Evolutionary conservation across 176 grass and related monocot genomes (phyloP).

Genomic region (bread wheat (Triticum aestivum)): IWGSC_CS_RefSeq_v2.1 NC_057812.1:609505514-609506013

Average conservation of each 20-base stretch:
- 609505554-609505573: constrained; percentile 42
- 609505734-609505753: constrained; percentile 54
- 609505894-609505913: constrained; percentile 34
- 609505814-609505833: constrained; percentile 25
- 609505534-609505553: constrained; percentile 53
- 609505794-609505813: constrained; percentile 58
- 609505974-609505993: constrained; percentile 30
- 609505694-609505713: constrained; percentile 33
- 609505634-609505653: constrained; percentile 34
- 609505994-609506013: constrained; percentile 47
- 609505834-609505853: constrained; percentile 37
- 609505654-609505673: constrained; percentile 20
- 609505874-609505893: constrained; percentile 34
- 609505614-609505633: constrained; percentile 50
- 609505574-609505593: constrained; percentile 57
- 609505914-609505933: constrained; percentile 44
- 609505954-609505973: constrained; percentile 27
- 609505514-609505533: constrained; percentile 45
- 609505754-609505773: constrained; percentile 44
- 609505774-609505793: constrained; percentile 45
- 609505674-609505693: constrained; percentile 19
- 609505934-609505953: constrained; percentile 35
- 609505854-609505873: constrained; percentile 31
- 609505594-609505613: constrained; percentile 49
- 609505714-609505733: constrained; percentile 18